Percentiles rank a stretch among this genome's conserved stretches.
Conservation (phyloP, 768 basidiomycete species). For the Rubroboletus pulcherrimus region DNA sequence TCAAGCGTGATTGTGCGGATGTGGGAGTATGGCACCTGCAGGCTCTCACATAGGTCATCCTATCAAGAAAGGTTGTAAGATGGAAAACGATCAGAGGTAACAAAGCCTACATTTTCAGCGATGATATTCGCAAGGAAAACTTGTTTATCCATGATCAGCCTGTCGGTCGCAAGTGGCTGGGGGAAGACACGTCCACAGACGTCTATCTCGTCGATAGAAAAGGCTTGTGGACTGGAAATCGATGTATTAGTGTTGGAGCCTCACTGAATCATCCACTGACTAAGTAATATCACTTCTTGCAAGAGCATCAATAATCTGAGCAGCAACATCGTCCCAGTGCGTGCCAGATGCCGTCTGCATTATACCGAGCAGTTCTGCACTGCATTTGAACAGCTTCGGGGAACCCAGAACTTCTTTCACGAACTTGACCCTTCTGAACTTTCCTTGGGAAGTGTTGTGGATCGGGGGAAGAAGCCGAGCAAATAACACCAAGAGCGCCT, state of each 20-base stretch:
- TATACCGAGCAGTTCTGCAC: conserved; percentile 36
- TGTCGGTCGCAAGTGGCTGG: conserved; percentile 38
- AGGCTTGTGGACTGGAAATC: conserved; percentile 55
- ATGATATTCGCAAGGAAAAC: conserved; percentile 51
- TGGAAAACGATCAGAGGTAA: not conserved
- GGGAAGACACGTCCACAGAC: conserved; percentile 34
- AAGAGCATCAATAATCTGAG: conserved; percentile 45
- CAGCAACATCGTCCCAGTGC: conserved; percentile 53
- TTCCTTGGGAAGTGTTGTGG: conserved; percentile 33
- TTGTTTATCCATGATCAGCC: conserved; percentile 50
- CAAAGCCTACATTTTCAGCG: conserved; percentile 14
- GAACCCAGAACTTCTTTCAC: conserved; percentile 50
- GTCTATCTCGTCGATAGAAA: conserved; percentile 40
- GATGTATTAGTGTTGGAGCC: not conserved
- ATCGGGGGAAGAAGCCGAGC: conserved; percentile 51
- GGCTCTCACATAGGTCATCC: conserved; percentile 51
- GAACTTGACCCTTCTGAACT: conserved; percentile 40
- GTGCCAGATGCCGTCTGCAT: conserved; percentile 40
- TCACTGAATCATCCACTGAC: conserved; percentile 34
- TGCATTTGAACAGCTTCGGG: conserved; percentile 34
- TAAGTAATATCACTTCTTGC: conserved; percentile 44
- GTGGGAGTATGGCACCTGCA: conserved; percentile 42
- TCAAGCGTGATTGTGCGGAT: conserved; percentile 25
- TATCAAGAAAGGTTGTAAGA: conserved; percentile 17
- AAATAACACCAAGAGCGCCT: conserved; percentile 54